phyloP scores from a whole-genome alignment of 2,329 filamentous ascomycete species.

The Epichloe hybrida region DNA sequence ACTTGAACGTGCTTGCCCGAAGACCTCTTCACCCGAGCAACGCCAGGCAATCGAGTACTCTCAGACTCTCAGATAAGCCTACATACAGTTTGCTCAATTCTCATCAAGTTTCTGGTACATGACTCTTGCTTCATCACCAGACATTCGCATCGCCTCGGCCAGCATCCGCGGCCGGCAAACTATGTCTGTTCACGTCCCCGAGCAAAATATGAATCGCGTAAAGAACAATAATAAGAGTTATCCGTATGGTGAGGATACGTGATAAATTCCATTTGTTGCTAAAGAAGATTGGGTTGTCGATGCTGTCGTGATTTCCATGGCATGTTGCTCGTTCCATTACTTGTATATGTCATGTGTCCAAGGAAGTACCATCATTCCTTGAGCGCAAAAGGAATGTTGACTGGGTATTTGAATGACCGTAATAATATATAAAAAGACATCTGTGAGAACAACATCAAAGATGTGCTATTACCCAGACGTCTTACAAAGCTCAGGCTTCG shows the following conservation, averaged over 20 bases:
- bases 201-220: too few species aligned
- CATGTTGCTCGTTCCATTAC: neutral
- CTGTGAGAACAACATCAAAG: neutral
- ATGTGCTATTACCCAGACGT: neutral
- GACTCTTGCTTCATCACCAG: too few species aligned
- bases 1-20: neutral
- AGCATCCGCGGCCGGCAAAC: too few species aligned
- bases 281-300: neutral
- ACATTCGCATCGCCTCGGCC: too few species aligned
- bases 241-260: neutral
- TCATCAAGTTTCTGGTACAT: too few species aligned
- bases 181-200: too few species aligned
- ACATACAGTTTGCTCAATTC: too few species aligned
- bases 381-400: neutral
- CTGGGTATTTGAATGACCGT: neutral
- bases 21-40: neutral
- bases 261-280: neutral
- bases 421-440: neutral
- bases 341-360: neutral
- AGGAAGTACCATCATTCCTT: neutral
- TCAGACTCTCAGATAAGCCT: too few species aligned
- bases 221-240: neutral
- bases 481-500: neutral
- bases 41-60: neutral
- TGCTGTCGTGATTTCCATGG: neutral